Base-by-base conservation (phyloP, 116 monocot species). In the Dioscorea cayenensis region DNA sequence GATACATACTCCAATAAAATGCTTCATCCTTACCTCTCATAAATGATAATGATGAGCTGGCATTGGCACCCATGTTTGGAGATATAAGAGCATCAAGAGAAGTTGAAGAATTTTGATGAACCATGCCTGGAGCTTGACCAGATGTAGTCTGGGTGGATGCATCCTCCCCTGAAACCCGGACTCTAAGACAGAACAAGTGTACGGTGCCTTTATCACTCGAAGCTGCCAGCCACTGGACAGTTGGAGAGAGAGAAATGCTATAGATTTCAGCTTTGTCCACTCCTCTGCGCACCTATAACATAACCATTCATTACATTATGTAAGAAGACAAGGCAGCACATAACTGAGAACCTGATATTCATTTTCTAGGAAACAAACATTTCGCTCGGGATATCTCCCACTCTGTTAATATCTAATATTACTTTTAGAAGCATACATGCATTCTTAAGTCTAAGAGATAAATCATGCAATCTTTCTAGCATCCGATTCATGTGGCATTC, bases 151-250 rank as follows among this genome's bases (percentile, higher is more conserved):
- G 66, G 48, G 25, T 77, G 58, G 66, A 75, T 49, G 76, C 72
- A 85, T 92, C 89, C 67, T 89, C 92, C 73, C 92, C 89, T 58
- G 69, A 74, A 16, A 89, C 68, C 49, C 85, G 87, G 68, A 95
- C 92, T 71, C 87, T 81, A 63, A 92, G 87, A 28, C 81, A 75
- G 55, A 95, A 92, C 69, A 95, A 60, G 80, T 92, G 91, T 23
- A 91, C 83, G 49, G 95, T 95, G 60, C 95, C 95, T 73, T 95
- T 95, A 71, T 91, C 91, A 50, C 95, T 95, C 25, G 89, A 92
- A 17, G 89, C 89, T 48, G 81, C 95, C 74, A 95, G 72, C 95
- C 95, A 95, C 67, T 84, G 84, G 43, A 78, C 82, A 72, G 78
- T 92, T 60, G 89, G 83, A n/a, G 95, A 95, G 66, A 95, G 80